phyloP scores from a whole-genome alignment of 139 green algal genomes.

The Ostreobium quekettii region DNA sequence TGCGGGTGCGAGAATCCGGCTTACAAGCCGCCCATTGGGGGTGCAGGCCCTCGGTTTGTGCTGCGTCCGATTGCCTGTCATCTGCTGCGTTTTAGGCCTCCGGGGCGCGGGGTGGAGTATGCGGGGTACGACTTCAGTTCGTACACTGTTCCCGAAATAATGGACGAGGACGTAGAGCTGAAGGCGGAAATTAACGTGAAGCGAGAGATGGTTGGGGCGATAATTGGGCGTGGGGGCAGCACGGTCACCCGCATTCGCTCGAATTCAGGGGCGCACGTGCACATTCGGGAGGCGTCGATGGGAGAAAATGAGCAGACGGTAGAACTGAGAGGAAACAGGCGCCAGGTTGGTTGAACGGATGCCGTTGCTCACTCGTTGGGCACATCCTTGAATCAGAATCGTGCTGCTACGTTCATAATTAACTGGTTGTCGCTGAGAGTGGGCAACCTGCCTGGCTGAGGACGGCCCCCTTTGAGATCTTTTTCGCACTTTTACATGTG shows the following conservation, averaged over 20 bases:
- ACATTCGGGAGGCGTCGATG: background rate
- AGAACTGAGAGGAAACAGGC: background rate
- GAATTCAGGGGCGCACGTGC: background rate
- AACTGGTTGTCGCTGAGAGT: no score
- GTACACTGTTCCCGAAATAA: background rate
- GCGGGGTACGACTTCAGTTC: background rate
- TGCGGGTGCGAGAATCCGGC: no score
- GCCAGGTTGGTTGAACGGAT: background rate
- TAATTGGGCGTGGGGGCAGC: background rate
- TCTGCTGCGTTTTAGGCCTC: slow-evolving; percentile 4
- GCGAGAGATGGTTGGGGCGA: slow-evolving; percentile 6
- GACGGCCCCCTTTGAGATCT: no score
- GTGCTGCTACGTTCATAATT: no score
- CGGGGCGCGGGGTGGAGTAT: background rate
- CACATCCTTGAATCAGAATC: no score
- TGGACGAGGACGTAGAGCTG: background rate
- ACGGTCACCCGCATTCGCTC: background rate
- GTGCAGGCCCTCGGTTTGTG: no score
- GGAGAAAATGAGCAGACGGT: background rate
- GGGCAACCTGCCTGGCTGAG: no score
- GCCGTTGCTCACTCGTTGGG: no score
- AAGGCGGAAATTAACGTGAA: slow-evolving; percentile 3
- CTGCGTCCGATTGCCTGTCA: no score
- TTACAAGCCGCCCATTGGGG: no score
- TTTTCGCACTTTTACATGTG: no score